phyloP scores from a whole-genome alignment of 345 rosid genomes.

The Cardamine chenopodiifolia region DNA sequence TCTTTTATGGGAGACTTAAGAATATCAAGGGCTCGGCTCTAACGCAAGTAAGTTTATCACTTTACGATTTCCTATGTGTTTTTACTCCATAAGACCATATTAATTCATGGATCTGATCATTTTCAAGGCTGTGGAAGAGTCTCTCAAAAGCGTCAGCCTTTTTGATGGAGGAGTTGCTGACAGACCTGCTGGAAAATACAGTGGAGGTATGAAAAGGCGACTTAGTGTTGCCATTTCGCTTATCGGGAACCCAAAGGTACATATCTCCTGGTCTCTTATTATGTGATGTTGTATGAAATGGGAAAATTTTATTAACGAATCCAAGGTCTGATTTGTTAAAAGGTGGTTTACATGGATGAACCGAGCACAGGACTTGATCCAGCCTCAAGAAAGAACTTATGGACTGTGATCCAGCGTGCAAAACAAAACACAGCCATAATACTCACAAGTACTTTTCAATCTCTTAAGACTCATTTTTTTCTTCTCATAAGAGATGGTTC shows the following conservation, averaged over 20 bases:
- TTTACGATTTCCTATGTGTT: background rate
- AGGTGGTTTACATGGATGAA: constrained; percentile 98
- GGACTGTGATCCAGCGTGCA: constrained; percentile 86
- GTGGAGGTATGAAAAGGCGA: constrained; percentile 99
- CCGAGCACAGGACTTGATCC: constrained; percentile 98
- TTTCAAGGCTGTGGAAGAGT: constrained; percentile 90
- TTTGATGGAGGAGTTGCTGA: constrained; percentile 85
- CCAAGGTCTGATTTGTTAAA: constrained; percentile 13
- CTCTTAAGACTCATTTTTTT: background rate
- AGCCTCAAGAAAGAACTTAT: constrained; percentile 83
- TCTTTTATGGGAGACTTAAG: constrained; percentile 82
- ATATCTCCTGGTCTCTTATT: constrained; percentile 7
- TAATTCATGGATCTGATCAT: constrained; percentile 22
- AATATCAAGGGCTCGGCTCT: constrained; percentile 68
- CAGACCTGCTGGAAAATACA: constrained; percentile 85
- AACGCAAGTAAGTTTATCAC: constrained; percentile 46
- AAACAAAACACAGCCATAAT: constrained; percentile 81
- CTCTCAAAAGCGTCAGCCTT: constrained; percentile 74
- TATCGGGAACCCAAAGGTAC: constrained; percentile 89
- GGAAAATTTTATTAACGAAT: background rate
- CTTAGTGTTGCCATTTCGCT: constrained; percentile 96
- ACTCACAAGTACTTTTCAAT: constrained; percentile 57
- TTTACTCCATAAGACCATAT: background rate
- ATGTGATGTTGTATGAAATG: background rate
- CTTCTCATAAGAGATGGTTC: background rate